Percentiles rank a stretch among this genome's conserved stretches.
phyloP scores from a whole-genome alignment of 495 filamentous ascomycete species.

The Podospora anserina region DNA sequence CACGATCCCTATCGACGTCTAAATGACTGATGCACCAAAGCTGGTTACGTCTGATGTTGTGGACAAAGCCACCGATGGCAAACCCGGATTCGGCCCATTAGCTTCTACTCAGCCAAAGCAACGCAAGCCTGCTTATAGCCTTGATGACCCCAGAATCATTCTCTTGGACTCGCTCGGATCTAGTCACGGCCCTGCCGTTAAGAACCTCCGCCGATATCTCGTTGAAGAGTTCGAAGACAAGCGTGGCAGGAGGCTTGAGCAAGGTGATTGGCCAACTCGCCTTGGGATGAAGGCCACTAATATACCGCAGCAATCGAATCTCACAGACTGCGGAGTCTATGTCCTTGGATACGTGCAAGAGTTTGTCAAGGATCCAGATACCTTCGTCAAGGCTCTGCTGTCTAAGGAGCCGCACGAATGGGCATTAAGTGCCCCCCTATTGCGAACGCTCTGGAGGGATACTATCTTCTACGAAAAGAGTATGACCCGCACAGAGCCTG shows the following conservation, averaged over 20 bases:
- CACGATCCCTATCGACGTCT: constrained; percentile 15
- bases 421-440: constrained; percentile 33
- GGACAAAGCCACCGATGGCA: constrained; percentile 14
- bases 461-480: constrained; percentile 29
- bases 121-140: constrained; percentile 30
- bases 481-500: constrained; percentile 5
- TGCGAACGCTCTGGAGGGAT: constrained; percentile 38
- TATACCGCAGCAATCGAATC: constrained; percentile 79
- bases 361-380: constrained; percentile 67
- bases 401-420: constrained; percentile 33
- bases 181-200: constrained; percentile 58
- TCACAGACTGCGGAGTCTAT: constrained; percentile 84
- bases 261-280: constrained; percentile 36
- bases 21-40: constrained; percentile 25
- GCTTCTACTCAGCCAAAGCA: constrained; percentile 15
- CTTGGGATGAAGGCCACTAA: constrained; percentile 65
- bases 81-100: neutral
- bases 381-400: constrained; percentile 49
- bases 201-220: constrained; percentile 72
- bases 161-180: constrained; percentile 80
- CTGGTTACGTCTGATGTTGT: constrained; percentile 28
- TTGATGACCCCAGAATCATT: constrained; percentile 64
- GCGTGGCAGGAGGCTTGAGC: constrained; percentile 54
- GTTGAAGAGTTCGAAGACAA: constrained; percentile 68
- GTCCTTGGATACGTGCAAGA: constrained; percentile 77